Evolutionary conservation across 768 basidiomycete species (phyloP), one percentile per base, ranked within the genome.

Genomic region (Boletus sp.): DNA sequence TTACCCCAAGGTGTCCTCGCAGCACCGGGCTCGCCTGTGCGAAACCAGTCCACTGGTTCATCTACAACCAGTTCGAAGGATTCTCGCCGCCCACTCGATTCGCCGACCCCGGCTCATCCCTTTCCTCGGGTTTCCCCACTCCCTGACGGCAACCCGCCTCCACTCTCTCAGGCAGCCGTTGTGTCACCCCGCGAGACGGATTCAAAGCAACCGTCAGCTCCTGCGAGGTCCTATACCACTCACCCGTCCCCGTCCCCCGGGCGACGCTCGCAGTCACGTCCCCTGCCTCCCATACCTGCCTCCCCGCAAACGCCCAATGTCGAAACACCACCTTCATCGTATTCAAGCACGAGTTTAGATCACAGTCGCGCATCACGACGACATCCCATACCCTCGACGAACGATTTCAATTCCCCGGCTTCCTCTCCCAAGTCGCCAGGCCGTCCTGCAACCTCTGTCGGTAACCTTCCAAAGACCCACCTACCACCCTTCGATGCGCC

Each of bases 401-500:
- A 17, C 19, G 57, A 51, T n/a, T 27, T 43, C 17, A 8, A 53
- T 21, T 29, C 49, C 1, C 51, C 50, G 2, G 2, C 23, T 25
- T 17, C 11, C 9, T 51, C 50, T 30, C 52, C 63, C 55, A 65
- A 53, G 60, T 40, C 65, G 0, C 51, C 60, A 7, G 50, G 56
- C 13, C 72, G 78, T 21, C 76, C 79, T 29, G 69, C 77, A 15
- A 78, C 78, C 11, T 74, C 77, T 44, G 67, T 71, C n/a, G 70
- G 72, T 23, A 30, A 61, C n/a, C 44, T 56, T 0, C 56, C 59
- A 37, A 54, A 53, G n/a, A 38, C 52, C 29, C 59, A 46, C 38
- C 35, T 60, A 25, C 39, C 39, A 10, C 53, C 33, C 10, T 47
- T 46, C 21, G 47, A 7, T 51, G 32, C 30, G 29, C 46, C 50